Base-by-base conservation (phyloP, 768 basidiomycete genomes). In the Boletus speciosus region DNA sequence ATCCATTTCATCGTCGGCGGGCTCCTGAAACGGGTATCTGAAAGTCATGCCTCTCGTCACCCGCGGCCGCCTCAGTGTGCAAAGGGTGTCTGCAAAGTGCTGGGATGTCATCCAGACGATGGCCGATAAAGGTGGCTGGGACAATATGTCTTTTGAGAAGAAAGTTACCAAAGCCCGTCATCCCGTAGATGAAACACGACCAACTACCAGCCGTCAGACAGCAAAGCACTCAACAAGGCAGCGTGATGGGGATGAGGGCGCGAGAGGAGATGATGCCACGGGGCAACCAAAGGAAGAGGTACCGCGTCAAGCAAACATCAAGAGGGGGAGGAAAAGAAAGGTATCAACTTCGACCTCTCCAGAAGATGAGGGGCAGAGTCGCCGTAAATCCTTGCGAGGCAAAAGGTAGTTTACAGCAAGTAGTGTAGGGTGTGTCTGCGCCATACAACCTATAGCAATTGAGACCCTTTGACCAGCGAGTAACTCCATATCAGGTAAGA, bases 51-150 rank as follows among this genome's bases (percentile, higher is more conserved):
- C 85, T 47, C 74, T 98, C 21, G 79, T 96, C 14, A 86, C 78
- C 12, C 80, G 88, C 16, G 92, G 93, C 4, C 75, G 94, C 49
- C 77, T 97, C 40, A 95, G 92, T 65, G 93, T 98, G 1, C 94
- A 98, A 70, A 80, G 83, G 5, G 92, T 93, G 0, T 73, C 78
- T 23, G 73, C 80, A 54, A 74, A 68, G 9, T 85, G 90, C 4
- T 96, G 85, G 81, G 73, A 78, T 29, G 78, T 80, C 1, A 78
- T 94, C 10, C 63, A 73, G 16, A 57, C 68, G 48, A 67, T 98
- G 47, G 86, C 90, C 0, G 76, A 82, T 49, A 78, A 73, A 29
- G 93, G 93, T 1, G 93, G 93, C 1, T 96, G 91, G 89, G 84
- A 87, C 19, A 75, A 75, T 1, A 58, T 78, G 49, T 66, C 78